phyloP scores from a whole-genome alignment of 129 eudicot genomes.

The Solidago caesia region DNA sequence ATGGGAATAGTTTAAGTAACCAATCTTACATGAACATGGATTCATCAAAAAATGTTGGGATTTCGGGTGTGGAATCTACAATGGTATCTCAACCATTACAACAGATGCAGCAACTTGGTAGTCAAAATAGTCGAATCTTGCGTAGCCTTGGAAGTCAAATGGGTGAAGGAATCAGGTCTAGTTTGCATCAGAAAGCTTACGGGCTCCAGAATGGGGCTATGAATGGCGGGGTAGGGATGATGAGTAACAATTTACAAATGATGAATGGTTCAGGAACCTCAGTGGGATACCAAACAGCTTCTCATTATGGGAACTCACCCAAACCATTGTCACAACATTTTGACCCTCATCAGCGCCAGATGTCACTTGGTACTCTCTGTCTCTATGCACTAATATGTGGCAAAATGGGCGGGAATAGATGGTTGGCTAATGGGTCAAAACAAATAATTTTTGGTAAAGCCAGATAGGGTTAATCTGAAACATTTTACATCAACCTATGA shows the following conservation, averaged over 20 bases:
- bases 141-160: conserved; percentile 79
- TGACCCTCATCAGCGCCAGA: conserved; percentile 63
- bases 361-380: conserved; percentile 47
- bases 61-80: conserved; percentile 55
- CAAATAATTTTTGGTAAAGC: neutral
- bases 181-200: conserved; percentile 60
- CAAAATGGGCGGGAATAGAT: neutral
- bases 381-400: neutral
- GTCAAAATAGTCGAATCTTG: conserved; percentile 72
- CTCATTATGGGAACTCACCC: conserved; percentile 48
- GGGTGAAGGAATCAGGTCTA: conserved; percentile 76
- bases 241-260: conserved; percentile 47
- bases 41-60: conserved; percentile 42
- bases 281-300: conserved; percentile 50
- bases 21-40: conserved; percentile 60
- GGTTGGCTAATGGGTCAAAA: neutral
- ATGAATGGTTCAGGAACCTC: conserved; percentile 65
- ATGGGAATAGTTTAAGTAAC: conserved; percentile 36
- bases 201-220: conserved; percentile 54
- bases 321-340: conserved; percentile 45
- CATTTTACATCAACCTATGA: neutral
- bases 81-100: conserved; percentile 55
- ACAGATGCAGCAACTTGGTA: conserved; percentile 62
- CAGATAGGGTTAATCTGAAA: neutral
- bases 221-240: conserved; percentile 60